Evolutionary conservation across 139 green algal species (phyloP), one percentile per base, ranked within the genome.

Genomic region (Deuterostichococcus epilithicus): DNA sequence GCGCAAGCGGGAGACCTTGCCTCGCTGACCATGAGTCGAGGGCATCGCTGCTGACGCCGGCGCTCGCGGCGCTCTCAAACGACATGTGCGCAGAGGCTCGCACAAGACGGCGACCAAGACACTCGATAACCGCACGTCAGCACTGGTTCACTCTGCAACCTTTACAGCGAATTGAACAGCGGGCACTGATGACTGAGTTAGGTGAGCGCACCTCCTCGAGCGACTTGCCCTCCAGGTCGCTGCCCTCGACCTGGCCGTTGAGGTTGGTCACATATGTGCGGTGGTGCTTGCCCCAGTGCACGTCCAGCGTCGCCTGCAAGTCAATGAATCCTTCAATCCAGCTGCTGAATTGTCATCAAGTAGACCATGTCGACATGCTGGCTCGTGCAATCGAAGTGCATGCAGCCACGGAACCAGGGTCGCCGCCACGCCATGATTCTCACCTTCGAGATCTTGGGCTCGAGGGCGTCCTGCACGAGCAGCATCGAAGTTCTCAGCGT

Each of bases 251-350:
- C 86, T 98, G 95, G 79, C 90, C 89, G 88, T 98, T 98, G 77
- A 98, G 81, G 86, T 98, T 98, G 85, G 79, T 86, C 22, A 94
- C 79, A 73, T 98, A 98, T 0, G 93, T 83, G 47, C 82, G 76
- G 84, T 98, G 93, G 82, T 98, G 94, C 88, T 97, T 98, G 83
- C 93, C 95, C 84, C 87, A 97, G 86, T 98, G 94, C 72, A 94
- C 91, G 68, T 98, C 88, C 44, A 98, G 83, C 25, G 90, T 91
- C 0, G 71, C 63, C 79, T 89, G 77, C 39, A 76, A 15, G 2
- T 25, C 44, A 76, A n/a, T n/a, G n/a, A n/a, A n/a, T n/a, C n/a
- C n/a, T n/a, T n/a, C n/a, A n/a, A n/a, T n/a, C n/a, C n/a, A n/a
- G n/a, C n/a, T n/a, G n/a, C n/a, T n/a, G n/a, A n/a, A n/a, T n/a